Evolutionary conservation across 1,139 yeast species (phyloP).

Genomic region (Candida sp.): DNA sequence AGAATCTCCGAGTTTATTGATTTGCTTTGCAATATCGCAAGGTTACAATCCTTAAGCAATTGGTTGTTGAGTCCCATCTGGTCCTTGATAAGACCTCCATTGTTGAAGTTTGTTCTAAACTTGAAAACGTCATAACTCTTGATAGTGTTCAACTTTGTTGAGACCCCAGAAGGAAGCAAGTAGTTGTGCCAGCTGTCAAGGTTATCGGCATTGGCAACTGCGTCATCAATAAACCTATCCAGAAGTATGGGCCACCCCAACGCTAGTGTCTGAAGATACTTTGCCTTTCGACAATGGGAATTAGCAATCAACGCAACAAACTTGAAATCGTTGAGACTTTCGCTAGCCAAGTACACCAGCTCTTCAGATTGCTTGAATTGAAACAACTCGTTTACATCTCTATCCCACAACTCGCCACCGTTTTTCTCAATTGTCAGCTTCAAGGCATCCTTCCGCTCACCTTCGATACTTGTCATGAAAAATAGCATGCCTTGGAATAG

Average conservation of each 20-base stretch:
- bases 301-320: constrained; percentile 74
- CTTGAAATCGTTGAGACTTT: constrained; percentile 23
- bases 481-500: constrained; percentile 32
- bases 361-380: constrained; percentile 17
- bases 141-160: constrained; percentile 36
- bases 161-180: constrained; percentile 75
- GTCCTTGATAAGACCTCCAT: constrained; percentile 23
- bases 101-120: constrained; percentile 36
- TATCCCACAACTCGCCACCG: constrained; percentile 59
- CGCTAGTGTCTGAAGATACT: constrained; percentile 85
- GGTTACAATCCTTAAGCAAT: constrained; percentile 30
- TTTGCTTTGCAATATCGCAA: constrained; percentile 33
- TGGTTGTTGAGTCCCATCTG: constrained; percentile 44
- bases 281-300: constrained; percentile 64
- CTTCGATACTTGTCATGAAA: constrained; percentile 42
- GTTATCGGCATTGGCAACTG: constrained; percentile 29
- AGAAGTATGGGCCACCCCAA: constrained; percentile 90
- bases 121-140: constrained; percentile 45
- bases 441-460: constrained; percentile 38
- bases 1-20: constrained; percentile 26
- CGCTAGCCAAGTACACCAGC: constrained; percentile 16
- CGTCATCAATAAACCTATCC: constrained; percentile 60
- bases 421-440: constrained; percentile 40
- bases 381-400: constrained; percentile 45
- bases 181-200: constrained; percentile 54